Evolutionary conservation across 768 basidiomycete species (phyloP), one percentile per base, ranked within the genome.

Genomic region (Mycena floridula): DNA sequence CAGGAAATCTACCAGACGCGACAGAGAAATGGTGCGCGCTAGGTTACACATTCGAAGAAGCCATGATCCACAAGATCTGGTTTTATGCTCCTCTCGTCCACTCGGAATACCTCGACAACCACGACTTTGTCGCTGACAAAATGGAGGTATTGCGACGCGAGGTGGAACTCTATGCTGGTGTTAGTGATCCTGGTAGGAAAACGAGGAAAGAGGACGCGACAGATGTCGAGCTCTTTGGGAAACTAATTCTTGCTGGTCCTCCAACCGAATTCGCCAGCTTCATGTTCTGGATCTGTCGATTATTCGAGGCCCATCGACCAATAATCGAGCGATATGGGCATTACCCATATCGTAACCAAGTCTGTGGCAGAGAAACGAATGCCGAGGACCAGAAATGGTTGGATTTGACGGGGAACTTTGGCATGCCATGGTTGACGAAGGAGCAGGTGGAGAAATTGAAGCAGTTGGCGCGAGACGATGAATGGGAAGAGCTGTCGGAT

Each of bases 21-120:
- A 49, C 40, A 9, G 22, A 25, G 32, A 24, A 9, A 22, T 45
- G 43, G 47, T 40, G 25, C 13, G 18, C 4, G 7, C 37, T 49
- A 18, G 47, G 43, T 13, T 49, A 49, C 25, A 40, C 43, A 7
- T 49, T 49, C 22, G 47, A 49, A 25, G 47, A 49, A 20, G 38
- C 38, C 13, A 49, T 49, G 47, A 25, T 49, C 27, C 43, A 43
- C 15, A 38, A 37, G 25, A 25, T 49, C 37, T 39, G 44, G 43
- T 11, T 49, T 7, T 49, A 49, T 49, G 44, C 32, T 8, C 37
- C 28, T 37, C 40, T 49, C 25, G n/a, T 48, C 16, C 47, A 46
- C 22, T 46, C 45, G 6, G 45, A 46, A 39, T 18, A 41, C 22
- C 13, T 32, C 40, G 45, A 18, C 6, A 30, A 41, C 25, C 45